Conservation (phyloP, 495 filamentous ascomycete genomes). For the Xylaria longipes region DNA sequence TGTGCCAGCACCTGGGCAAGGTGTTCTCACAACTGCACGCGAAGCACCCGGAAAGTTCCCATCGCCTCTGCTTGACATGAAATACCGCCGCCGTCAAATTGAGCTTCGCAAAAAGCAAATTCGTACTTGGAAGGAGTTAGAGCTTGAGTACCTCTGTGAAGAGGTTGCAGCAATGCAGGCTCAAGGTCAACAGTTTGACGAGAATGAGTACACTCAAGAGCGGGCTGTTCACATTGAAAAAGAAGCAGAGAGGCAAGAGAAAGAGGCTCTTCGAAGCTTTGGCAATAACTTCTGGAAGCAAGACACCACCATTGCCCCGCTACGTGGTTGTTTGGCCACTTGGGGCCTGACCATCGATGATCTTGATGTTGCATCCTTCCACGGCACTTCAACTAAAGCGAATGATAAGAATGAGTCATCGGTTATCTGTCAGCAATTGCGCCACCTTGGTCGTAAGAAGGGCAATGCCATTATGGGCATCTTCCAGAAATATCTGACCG, state of each 20-base stretch:
- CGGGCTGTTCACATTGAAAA: slow-evolving; percentile 85
- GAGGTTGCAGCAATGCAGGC: slow-evolving; percentile 91
- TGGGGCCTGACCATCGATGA: slow-evolving; percentile 99
- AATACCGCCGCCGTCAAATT: slow-evolving; percentile 93
- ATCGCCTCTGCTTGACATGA: slow-evolving; percentile 93
- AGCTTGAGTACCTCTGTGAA: slow-evolving; percentile 89
- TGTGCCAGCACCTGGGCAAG: slow-evolving; percentile 93
- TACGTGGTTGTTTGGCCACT: slow-evolving; percentile 92
- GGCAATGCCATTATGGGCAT: slow-evolving; percentile 96
- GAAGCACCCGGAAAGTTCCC: slow-evolving; percentile 91
- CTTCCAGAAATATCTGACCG: slow-evolving; percentile 99
- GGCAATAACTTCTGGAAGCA: slow-evolving; percentile 99
- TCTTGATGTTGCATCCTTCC: slow-evolving; percentile 93
- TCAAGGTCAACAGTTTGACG: slow-evolving; percentile 72
- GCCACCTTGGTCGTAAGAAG: slow-evolving; percentile 92
- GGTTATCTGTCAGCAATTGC: slow-evolving; percentile 95
- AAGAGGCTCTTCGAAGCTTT: slow-evolving; percentile 85
- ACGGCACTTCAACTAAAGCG: slow-evolving; percentile 96
- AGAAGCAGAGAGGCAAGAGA: slow-evolving; percentile 87
- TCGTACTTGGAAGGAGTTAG: slow-evolving; percentile 93
- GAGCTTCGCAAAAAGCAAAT: slow-evolving; percentile 90
- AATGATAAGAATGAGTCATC: slow-evolving; percentile 99
- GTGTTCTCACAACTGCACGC: slow-evolving; percentile 95
- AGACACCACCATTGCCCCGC: slow-evolving; percentile 89
- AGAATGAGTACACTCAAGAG: slow-evolving; percentile 84